Conservation (phyloP, 257 asterid genomes). For the Jacaranda copaia region DNA sequence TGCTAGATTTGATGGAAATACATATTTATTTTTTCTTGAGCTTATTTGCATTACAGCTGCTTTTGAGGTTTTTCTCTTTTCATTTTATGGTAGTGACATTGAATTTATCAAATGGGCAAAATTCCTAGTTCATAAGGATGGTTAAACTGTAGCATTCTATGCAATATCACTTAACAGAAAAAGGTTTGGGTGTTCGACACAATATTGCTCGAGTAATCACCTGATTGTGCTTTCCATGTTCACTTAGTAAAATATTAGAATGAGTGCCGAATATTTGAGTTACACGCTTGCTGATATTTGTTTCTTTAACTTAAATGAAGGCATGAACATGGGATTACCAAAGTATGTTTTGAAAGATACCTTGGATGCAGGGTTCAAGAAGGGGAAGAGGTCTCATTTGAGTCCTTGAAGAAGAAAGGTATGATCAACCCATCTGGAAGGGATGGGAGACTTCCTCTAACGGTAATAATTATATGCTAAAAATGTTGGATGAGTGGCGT, state of each 20-base stretch:
- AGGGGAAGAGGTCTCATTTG: slow-evolving; percentile 94
- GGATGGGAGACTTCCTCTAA: slow-evolving; percentile 88
- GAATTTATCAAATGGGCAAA: neutral
- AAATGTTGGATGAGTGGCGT: neutral
- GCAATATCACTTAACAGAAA: neutral
- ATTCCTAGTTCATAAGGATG: neutral
- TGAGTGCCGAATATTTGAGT: no score
- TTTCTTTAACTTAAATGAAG: slow-evolving; percentile 40
- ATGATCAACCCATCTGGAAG: slow-evolving; percentile 95
- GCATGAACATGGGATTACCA: slow-evolving; percentile 95
- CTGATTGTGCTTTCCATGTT: neutral
- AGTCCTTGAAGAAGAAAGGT: slow-evolving; percentile 86
- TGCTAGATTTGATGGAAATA: neutral
- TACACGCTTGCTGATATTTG: no score
- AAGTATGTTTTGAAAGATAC: slow-evolving; percentile 89
- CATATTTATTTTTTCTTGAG: neutral
- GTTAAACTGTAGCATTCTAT: neutral
- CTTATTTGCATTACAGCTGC: neutral
- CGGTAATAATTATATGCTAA: slow-evolving; percentile 53
- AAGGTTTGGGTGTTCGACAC: neutral
- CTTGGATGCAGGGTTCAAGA: slow-evolving; percentile 83
- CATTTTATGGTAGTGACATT: neutral
- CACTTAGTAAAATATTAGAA: no score
- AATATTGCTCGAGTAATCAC: neutral
- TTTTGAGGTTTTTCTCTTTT: neutral